Base-by-base conservation (phyloP, 2,329 filamentous ascomycete species). In the Fusarium marasasianum region DNA sequence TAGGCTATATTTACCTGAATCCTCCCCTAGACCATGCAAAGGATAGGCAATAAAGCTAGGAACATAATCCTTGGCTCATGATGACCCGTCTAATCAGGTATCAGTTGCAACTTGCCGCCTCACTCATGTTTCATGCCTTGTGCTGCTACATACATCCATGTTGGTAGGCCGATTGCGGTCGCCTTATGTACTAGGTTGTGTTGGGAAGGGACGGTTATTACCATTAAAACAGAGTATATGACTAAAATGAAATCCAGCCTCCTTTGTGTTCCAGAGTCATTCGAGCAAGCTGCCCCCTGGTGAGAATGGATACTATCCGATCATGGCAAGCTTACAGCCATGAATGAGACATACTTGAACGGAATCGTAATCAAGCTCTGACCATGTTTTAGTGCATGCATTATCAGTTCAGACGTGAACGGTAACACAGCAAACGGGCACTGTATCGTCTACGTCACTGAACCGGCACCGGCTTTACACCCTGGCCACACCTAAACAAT, bases 361-460 rank as follows among this genome's bases (percentile, higher is more conserved):
- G 12, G 43, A 51, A 70, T 47, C 43, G 51, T 43, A 66, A 69
- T 66, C 65, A 48, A 51, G 44, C 62, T 71, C 57, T 60, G 35
- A 53, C 60, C 63, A 66, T 65, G 66, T 73, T 71, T 71, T 73
- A 73, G 71, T 73, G 71, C 56, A 35, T 73, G 66, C 71, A 74
- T 74, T 66, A 50, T 74, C 37, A 17, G 35, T 29, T 54, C 70
- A 62, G 60, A 66, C 70, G 61, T 58, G 71, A 48, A 58, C 59
- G 24, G 67, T 65, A 58, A 44, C 66, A 61, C 38, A 54, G 17
- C n/a, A 29, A n/a, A 37, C 55, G 31, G 47, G 51, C 47, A 45
- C 41, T 62, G 50, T 66, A 41, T 66, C 60, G 58, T 26, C 67
- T 71, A 73, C 71, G 71, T 73, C 71, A 73, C 54, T 50, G 53